Conservation (phyloP, 257 asterid genomes). For the Solanum acaule region DNA sequence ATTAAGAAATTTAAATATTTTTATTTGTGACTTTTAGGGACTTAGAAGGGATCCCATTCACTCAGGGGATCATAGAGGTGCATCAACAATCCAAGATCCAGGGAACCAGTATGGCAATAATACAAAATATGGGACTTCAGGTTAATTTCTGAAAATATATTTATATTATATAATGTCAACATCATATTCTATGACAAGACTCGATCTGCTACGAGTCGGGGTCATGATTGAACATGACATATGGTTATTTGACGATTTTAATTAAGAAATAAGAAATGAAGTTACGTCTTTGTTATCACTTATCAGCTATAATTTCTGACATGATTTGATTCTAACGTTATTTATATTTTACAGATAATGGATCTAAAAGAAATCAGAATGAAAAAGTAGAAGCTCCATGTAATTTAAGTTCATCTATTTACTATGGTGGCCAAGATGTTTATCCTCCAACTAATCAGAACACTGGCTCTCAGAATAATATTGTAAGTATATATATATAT, state of each 20-base stretch:
- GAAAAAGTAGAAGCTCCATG: background rate
- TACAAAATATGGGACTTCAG: constrained; percentile 25
- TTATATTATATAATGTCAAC: background rate
- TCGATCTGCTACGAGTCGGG: background rate
- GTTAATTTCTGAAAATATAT: constrained; percentile 3
- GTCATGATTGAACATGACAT: background rate
- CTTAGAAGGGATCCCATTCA: constrained; percentile 34
- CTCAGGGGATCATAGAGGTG: background rate
- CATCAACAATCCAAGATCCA: constrained; percentile 14
- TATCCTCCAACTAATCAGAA: background rate
- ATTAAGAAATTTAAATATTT: no score
- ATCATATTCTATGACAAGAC: background rate
- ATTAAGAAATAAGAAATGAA: background rate
- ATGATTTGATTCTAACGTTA: background rate
- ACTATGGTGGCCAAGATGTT: constrained; percentile 6
- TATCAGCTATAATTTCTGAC: background rate
- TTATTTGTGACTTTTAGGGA: constrained; percentile 21
- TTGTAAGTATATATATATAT: background rate
- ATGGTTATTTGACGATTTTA: background rate
- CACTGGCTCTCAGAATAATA: background rate
- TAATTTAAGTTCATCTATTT: constrained; percentile 1
- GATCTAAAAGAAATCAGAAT: background rate
- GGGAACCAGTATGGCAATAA: constrained; percentile 4
- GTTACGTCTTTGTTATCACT: background rate
- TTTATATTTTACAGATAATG: background rate